These are phyloP conservation scores for Mangifera indica DNA, from an alignment of 345 rosid species.

Conservation along the genomic window DNA sequence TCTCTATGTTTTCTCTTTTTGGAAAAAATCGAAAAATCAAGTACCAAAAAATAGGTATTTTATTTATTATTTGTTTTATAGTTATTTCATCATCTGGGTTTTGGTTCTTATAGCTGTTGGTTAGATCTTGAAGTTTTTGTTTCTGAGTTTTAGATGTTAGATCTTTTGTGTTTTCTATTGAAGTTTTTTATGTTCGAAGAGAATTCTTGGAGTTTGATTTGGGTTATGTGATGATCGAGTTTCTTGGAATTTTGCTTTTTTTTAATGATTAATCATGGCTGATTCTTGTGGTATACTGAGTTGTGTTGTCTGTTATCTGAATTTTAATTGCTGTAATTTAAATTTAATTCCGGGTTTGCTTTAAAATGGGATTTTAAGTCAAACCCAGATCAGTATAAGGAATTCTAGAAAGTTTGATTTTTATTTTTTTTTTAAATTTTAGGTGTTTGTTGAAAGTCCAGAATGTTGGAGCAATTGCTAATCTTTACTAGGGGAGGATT, in stretches of 20 bases:
- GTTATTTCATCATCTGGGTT: neutral
- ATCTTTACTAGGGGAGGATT: conserved; percentile 95
- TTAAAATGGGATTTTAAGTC: no score
- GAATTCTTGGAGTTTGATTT: neutral
- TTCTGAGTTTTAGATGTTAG: neutral
- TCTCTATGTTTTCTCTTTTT: neutral
- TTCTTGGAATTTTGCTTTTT: neutral
- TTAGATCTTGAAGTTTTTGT: neutral
- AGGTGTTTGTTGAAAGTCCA: conserved; percentile 31
- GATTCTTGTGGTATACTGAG: neutral
- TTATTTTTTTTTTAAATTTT: conserved; percentile 14
- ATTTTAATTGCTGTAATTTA: neutral
- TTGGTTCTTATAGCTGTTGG: neutral
- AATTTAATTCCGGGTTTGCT: neutral
- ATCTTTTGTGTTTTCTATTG: no score
- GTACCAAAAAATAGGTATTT: no score
- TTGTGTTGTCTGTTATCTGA: neutral
- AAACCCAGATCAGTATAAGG: no score
- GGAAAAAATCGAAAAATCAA: no score
- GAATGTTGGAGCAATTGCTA: conserved; percentile 90
- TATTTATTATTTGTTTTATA: no score
- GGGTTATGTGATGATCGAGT: neutral
- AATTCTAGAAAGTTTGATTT: conserved; percentile 17
- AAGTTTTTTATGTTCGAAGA: neutral
- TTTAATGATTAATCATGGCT: neutral